Percentiles rank a stretch among this genome's conserved stretches.
These are phyloP conservation scores for Lactarius akahatsu DNA, from an alignment of 768 basidiomycete genomes.

Conservation along the genomic window DNA sequence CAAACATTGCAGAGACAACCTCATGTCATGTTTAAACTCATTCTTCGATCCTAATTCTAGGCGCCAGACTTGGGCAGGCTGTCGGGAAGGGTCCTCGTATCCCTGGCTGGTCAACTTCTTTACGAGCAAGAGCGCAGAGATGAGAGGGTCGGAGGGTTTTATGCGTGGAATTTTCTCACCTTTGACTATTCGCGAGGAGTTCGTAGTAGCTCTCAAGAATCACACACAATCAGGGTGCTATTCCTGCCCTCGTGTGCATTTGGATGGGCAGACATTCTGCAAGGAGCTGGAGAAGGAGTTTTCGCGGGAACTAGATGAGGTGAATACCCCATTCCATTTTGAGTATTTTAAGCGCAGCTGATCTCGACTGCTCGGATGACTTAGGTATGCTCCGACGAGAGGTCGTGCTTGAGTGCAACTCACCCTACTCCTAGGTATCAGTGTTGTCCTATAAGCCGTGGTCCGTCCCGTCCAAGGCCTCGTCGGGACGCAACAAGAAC, in stretches of 20 bases:
- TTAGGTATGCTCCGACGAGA: no score
- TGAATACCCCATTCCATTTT: neutral
- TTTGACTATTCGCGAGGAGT: neutral
- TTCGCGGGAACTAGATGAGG: slow-evolving; percentile 1
- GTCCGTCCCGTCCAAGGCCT: no score
- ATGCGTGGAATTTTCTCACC: neutral
- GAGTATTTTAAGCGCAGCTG: neutral
- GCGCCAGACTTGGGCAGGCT: neutral
- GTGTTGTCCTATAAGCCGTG: no score
- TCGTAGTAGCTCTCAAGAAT: neutral
- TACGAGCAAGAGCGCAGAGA: neutral
- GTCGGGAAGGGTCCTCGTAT: neutral
- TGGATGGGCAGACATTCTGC: slow-evolving; percentile 4
- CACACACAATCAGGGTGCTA: neutral
- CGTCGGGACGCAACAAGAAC: no score
- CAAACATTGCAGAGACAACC: neutral
- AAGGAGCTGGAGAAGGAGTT: slow-evolving; percentile 7
- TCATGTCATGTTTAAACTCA: neutral
- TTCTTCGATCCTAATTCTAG: neutral
- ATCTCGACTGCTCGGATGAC: no score
- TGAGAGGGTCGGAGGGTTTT: neutral
- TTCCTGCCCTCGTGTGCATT: neutral
- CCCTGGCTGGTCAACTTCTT: slow-evolving; percentile 1
- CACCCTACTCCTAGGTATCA: no score
- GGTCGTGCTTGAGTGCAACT: neutral